A percentile compares a stretch with the other conserved stretches of the same genome.
Conservation (phyloP, 805 yeast species). For the Candida maris region DNA sequence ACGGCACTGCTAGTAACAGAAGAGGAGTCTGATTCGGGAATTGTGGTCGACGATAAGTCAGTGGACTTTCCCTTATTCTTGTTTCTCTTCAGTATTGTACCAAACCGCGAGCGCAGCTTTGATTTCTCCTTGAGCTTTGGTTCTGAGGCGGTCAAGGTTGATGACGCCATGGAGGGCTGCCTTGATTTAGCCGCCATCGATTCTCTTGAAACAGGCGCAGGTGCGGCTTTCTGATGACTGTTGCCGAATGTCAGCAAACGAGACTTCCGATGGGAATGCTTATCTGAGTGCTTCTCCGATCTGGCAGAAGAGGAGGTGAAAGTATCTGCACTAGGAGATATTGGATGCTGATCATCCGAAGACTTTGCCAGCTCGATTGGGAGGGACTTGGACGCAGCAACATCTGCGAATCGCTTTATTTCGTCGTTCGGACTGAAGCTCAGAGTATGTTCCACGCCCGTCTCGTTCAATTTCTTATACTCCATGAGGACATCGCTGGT, state of each 20-base stretch:
- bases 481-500: constrained; percentile 49
- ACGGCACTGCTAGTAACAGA: constrained; percentile 23
- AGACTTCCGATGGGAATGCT: constrained; percentile 8
- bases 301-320: not conserved
- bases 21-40: constrained; percentile 32
- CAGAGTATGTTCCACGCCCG: constrained; percentile 60
- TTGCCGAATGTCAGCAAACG: constrained; percentile 11
- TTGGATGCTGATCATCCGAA: not conserved
- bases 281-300: not conserved
- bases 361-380: constrained; percentile 25
- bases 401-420: constrained; percentile 50
- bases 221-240: constrained; percentile 6
- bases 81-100: constrained; percentile 61
- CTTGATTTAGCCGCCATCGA: constrained; percentile 14
- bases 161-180: constrained; percentile 13
- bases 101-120: constrained; percentile 64
- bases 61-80: constrained; percentile 48
- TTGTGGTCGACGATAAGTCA: constrained; percentile 18
- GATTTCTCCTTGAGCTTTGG: constrained; percentile 27
- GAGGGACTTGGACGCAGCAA: constrained; percentile 25
- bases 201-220: constrained; percentile 2
- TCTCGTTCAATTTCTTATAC: constrained; percentile 51
- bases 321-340: not conserved
- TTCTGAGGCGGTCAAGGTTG: constrained; percentile 9
- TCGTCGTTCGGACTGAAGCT: constrained; percentile 61